phyloP scores from a whole-genome alignment of 2,329 filamentous ascomycete species.

The Helminthosporium solani region DNA sequence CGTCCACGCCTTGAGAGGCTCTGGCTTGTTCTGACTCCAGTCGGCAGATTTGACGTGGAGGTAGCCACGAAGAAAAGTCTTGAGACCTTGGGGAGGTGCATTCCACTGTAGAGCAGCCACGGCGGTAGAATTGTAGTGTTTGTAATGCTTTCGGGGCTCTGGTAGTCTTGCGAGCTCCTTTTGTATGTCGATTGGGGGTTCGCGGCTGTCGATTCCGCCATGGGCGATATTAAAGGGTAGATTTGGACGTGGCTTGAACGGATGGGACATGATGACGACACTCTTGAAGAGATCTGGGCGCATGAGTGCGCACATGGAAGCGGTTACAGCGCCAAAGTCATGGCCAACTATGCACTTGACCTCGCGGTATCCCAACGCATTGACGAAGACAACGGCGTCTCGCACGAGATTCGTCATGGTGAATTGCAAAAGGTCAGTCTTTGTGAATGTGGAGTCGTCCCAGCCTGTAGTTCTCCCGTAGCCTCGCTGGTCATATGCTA shows the following conservation, averaged over 20 bases:
- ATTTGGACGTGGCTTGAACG: slow-evolving; percentile 56
- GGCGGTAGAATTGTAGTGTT: slow-evolving; percentile 62
- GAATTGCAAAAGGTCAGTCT: slow-evolving; percentile 59
- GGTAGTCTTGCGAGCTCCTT: slow-evolving; percentile 55
- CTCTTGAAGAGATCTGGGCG: slow-evolving; percentile 65
- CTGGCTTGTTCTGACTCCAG: slow-evolving; percentile 58
- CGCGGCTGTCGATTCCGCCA: slow-evolving; percentile 22
- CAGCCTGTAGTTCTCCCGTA: slow-evolving; percentile 67
- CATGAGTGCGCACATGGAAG: slow-evolving; percentile 60
- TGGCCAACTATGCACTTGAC: slow-evolving; percentile 65
- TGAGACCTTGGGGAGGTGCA: slow-evolving; percentile 53
- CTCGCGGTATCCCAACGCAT: slow-evolving; percentile 59
- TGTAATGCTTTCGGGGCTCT: slow-evolving; percentile 67
- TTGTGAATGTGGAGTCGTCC: slow-evolving; percentile 53
- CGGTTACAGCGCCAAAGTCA: slow-evolving; percentile 65
- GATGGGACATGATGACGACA: slow-evolving; percentile 65
- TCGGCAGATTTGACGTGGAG: slow-evolving; percentile 67
- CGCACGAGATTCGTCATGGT: slow-evolving; percentile 60
- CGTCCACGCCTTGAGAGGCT: slow-evolving; percentile 56
- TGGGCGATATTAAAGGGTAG: slow-evolving; percentile 52
- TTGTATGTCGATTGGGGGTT: slow-evolving; percentile 51
- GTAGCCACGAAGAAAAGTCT: slow-evolving; percentile 65
- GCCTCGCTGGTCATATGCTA: slow-evolving; percentile 67
- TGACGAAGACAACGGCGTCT: slow-evolving; percentile 62
- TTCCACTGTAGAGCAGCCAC: slow-evolving; percentile 52